phyloP scores from a whole-genome alignment of 306 rosid genomes.

The Delonix regia region DNA sequence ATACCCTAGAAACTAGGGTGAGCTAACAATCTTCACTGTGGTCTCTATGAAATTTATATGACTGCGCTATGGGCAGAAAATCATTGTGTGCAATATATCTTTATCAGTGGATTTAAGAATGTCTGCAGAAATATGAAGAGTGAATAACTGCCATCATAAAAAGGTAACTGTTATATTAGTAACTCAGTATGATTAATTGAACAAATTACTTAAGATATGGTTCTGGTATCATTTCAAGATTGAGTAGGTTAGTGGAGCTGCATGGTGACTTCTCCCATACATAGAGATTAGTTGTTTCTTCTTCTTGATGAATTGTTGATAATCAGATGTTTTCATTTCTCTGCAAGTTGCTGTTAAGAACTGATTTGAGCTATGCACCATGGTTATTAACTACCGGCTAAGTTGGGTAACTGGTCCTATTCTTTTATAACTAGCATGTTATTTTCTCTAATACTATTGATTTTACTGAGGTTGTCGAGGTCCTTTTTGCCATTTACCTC shows the following conservation, averaged over 20 bases:
- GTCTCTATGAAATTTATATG: not conserved
- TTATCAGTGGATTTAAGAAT: not conserved
- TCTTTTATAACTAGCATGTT: conserved; percentile 3
- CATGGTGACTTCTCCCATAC: not conserved
- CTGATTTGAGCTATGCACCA: not conserved
- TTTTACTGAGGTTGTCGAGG: not conserved
- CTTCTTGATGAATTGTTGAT: conserved; percentile 11
- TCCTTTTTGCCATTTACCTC: not conserved
- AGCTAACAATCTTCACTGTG: not conserved
- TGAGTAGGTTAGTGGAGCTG: not conserved
- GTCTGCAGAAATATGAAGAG: not conserved
- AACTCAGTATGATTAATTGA: not conserved
- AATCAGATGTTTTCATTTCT: conserved; percentile 4
- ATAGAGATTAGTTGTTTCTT: not conserved
- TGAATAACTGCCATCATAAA: not conserved
- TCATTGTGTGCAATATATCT: not conserved
- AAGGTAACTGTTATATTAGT: not conserved
- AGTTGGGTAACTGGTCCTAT: conserved; percentile 17
- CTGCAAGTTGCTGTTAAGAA: not conserved
- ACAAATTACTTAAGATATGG: not conserved
- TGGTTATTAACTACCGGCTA: conserved; percentile 11
- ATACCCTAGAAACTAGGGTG: conserved; percentile 1
- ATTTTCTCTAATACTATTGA: conserved; percentile 8
- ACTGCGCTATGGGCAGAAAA: not conserved
- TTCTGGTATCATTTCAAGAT: not conserved